Base-by-base conservation (phyloP, 1,139 yeast genomes). In the Blastobotrys elegans region DNA sequence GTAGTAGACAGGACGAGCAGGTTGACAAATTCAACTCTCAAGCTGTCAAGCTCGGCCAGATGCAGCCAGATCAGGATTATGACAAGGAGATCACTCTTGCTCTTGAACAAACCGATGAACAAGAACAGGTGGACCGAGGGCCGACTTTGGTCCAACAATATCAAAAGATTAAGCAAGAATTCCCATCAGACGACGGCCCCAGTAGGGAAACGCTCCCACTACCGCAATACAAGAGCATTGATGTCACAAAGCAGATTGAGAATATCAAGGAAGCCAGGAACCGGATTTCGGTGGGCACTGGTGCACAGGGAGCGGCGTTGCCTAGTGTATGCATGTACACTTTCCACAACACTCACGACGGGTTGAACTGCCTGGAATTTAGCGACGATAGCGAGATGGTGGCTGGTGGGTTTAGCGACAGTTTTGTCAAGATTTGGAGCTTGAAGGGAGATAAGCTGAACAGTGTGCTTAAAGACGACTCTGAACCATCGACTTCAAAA, bases 311-410 rank as follows among this genome's bases (percentile, higher is more conserved):
- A 13, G 84, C 95, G 1, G 73, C 88, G 26, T 77, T 94, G 24
- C 99, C 99, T 11, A 85, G 95, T 49, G 96, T 92, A 35, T 92
- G 98, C 67, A 88, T 92, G 96, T 94, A 92, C 70, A 92, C 98
- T 0, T 90, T 94, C 70, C 98, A 92, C 72, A 92, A 94, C 66
- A 86, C 97, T 8, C 84, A 86, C 63, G 85, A 86, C 56, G 95
- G 86, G 53, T 73, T 92, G 74, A 86, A 95, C 17, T 80, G 89
- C 48, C 65, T 92, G 46, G 86, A 82, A 53, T 90, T 90, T 68
- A 88, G 92, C 59, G 87, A 84, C 44, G 97, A 90, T 64, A 80
- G 94, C 16, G 81, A 90, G 29, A 62, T 90, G 56, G 84, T 87
- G 35, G 97, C 97, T 0, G 96, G 90, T 20, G 98, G 98, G 6